These are phyloP conservation scores for Fragaria nilgerrensis DNA, from an alignment of 306 rosid species.

Conservation along the genomic window DNA sequence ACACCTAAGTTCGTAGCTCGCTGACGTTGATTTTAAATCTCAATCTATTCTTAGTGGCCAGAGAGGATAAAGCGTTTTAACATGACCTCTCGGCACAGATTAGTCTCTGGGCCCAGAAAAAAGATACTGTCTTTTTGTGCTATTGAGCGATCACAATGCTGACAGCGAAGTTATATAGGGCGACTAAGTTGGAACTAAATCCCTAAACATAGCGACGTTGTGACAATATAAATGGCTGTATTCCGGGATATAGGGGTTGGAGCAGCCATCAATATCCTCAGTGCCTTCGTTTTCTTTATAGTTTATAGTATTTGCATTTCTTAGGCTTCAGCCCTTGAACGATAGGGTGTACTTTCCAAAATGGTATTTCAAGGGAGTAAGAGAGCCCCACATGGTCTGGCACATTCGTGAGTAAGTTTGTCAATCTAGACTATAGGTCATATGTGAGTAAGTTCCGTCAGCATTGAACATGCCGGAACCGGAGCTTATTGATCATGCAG, in stretches of 20 bases:
- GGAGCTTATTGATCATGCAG: constrained; percentile 96
- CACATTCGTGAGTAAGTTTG: constrained; percentile 65
- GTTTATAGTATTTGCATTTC: constrained; percentile 67
- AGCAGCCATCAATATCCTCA: constrained; percentile 73
- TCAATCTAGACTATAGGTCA: constrained; percentile 81
- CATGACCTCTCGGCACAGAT: no score
- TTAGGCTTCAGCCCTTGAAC: constrained; percentile 94
- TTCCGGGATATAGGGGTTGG: constrained; percentile 68
- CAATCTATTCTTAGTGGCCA: no score
- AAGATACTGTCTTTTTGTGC: no score
- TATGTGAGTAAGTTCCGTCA: constrained; percentile 67
- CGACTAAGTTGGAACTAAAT: background rate
- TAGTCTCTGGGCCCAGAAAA: no score
- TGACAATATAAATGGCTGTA: constrained; percentile 57
- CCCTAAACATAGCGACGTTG: background rate
- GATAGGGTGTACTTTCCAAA: constrained; percentile 44
- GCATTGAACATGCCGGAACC: constrained; percentile 88
- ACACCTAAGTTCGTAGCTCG: no score
- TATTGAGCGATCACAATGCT: background rate
- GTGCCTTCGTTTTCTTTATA: constrained; percentile 68
- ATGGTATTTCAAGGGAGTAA: constrained; percentile 67
- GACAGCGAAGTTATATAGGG: constrained; percentile 32
- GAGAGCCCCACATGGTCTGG: constrained; percentile 80
- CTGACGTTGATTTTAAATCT: no score
- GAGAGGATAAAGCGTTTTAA: rapidly evolving